Conservation (phyloP, 2,329 filamentous ascomycete genomes). For the Cladosporium sp. region DNA sequence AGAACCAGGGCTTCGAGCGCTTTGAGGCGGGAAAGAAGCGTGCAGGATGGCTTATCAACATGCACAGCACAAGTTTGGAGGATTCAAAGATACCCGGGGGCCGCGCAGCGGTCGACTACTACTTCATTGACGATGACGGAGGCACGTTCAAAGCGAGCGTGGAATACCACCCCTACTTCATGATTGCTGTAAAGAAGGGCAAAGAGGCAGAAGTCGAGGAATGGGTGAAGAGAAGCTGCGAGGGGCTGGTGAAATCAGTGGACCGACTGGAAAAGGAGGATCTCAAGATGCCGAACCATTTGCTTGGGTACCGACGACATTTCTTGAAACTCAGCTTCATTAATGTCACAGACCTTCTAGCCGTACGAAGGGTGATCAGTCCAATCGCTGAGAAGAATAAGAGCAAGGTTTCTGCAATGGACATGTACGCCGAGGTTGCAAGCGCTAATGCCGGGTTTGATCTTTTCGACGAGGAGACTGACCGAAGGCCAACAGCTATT, state of each 20-base stretch:
- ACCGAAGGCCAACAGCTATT: conserved; percentile 68
- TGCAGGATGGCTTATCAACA: conserved; percentile 91
- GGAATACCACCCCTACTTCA: conserved; percentile 94
- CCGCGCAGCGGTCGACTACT: conserved; percentile 88
- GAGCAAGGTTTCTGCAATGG: conserved; percentile 94
- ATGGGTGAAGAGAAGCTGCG: conserved; percentile 76
- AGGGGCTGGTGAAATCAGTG: conserved; percentile 76
- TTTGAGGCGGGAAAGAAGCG: conserved; percentile 85
- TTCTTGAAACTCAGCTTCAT: conserved; percentile 84
- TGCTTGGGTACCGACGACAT: conserved; percentile 83
- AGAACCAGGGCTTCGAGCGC: conserved; percentile 87
- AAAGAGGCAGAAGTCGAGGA: conserved; percentile 93
- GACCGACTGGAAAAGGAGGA: conserved; percentile 87
- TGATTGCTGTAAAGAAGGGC: conserved; percentile 84
- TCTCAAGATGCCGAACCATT: conserved; percentile 74
- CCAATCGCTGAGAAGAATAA: conserved; percentile 95
- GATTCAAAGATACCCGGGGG: conserved; percentile 81
- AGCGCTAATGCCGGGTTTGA: conserved; percentile 81
- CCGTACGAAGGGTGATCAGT: conserved; percentile 78
- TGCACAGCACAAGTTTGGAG: conserved; percentile 82
- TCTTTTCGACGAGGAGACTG: conserved; percentile 82
- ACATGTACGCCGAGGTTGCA: conserved; percentile 97
- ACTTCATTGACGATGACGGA: conserved; percentile 88
- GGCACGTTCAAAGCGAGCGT: conserved; percentile 93
- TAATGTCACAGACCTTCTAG: conserved; percentile 81